A percentile compares a stretch with the other conserved stretches of the same genome.
Conservation (phyloP, 208 protist species). For the Crithidia mellificae region DNA sequence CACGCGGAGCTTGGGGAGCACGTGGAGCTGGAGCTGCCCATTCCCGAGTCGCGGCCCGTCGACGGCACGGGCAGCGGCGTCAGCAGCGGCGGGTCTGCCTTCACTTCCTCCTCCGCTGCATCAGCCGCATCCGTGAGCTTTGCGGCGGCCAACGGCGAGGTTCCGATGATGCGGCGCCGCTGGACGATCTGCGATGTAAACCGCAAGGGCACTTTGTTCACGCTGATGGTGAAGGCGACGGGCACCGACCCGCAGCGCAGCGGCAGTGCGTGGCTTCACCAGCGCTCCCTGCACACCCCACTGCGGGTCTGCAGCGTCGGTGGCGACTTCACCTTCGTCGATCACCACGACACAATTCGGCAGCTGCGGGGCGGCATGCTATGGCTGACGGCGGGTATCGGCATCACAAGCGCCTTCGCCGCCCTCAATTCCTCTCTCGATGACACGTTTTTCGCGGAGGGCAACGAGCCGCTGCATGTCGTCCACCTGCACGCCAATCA, state of each 20-base stretch:
- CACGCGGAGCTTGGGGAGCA: slow-evolving; percentile 58
- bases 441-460: slow-evolving; percentile 32
- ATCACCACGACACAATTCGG: slow-evolving; percentile 52
- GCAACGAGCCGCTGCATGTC: slow-evolving; percentile 46
- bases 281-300: slow-evolving; percentile 45
- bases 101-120: too few relatives aligned
- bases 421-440: slow-evolving; percentile 47
- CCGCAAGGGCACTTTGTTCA: slow-evolving; percentile 48
- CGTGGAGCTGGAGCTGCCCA: slow-evolving; percentile 64
- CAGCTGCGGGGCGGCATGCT: slow-evolving; percentile 53
- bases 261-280: slow-evolving; percentile 69
- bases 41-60: slow-evolving; percentile 17
- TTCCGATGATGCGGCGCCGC: slow-evolving; percentile 43
- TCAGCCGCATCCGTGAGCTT: too few relatives aligned
- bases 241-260: slow-evolving; percentile 28
- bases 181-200: slow-evolving; percentile 71
- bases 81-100: too few relatives aligned
- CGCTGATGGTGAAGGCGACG: slow-evolving; percentile 63
- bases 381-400: slow-evolving; percentile 77
- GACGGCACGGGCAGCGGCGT: too few relatives aligned
- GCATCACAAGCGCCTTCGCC: slow-evolving; percentile 68
- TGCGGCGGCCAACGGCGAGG: slow-evolving; percentile 17
- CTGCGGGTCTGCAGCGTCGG: slow-evolving; percentile 54
- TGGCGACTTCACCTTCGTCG: slow-evolving; percentile 70
- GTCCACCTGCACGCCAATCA: slow-evolving; percentile 82